Conservation (phyloP, 2,329 filamentous ascomycete species). For the Bipolaris zeicola region DNA sequence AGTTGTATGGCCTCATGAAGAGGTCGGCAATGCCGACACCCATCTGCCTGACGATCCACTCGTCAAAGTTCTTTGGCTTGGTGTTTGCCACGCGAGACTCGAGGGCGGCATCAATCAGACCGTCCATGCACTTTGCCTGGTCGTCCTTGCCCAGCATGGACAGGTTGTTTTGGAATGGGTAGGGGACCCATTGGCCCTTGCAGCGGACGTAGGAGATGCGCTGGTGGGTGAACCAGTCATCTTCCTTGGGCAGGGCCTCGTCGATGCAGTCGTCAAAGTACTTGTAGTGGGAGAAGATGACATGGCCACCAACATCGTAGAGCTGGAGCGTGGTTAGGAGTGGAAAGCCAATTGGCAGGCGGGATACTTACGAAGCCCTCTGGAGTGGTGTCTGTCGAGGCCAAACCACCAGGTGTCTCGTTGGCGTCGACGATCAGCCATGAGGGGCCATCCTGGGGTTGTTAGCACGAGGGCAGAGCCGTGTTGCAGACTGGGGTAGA, state of each 20-base stretch:
- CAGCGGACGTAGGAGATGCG: conserved; percentile 98
- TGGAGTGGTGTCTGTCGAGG: conserved; percentile 90
- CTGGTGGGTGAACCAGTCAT: conserved; percentile 97
- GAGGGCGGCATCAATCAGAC: conserved; percentile 91
- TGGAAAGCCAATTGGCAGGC: conserved; percentile 10
- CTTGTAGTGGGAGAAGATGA: conserved; percentile 99
- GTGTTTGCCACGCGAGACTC: conserved; percentile 83
- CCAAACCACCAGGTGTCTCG: conserved; percentile 91
- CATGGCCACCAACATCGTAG: conserved; percentile 97
- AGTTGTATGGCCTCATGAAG: conserved; percentile 99
- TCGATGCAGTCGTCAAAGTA: conserved; percentile 99
- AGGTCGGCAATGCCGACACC: conserved; percentile 87
- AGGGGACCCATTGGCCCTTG: conserved; percentile 95
- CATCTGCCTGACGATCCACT: conserved; percentile 95
- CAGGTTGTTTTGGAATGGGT: conserved; percentile 99
- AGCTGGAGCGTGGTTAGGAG: conserved; percentile 59
- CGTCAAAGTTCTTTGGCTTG: conserved; percentile 96
- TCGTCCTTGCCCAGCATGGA: conserved; percentile 97
- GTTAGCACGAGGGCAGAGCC: conserved; percentile 31
- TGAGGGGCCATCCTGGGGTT: conserved; percentile 77
- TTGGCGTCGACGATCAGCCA: conserved; percentile 96
- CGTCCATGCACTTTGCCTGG: conserved; percentile 91
- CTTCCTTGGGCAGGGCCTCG: conserved; percentile 90
- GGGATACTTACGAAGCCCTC: conserved; percentile 87
- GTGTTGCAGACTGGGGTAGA: conserved; percentile 13